Conservation (phyloP, 2,329 filamentous ascomycete species). For the Diaporthe sp. region DNA sequence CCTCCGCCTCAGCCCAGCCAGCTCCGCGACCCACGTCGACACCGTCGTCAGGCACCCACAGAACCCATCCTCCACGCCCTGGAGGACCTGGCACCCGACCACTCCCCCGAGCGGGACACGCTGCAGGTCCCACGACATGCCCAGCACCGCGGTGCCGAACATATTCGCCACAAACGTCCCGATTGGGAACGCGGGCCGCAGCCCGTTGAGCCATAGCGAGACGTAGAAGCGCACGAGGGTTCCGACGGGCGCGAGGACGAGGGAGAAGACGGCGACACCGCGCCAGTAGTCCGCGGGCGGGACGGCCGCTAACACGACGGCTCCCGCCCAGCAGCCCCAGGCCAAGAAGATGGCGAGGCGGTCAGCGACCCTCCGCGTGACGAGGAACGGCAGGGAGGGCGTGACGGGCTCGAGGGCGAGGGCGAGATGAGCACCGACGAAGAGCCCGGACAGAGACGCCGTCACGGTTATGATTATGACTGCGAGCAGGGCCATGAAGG, state of each 20-base stretch:
- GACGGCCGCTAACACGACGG: slow-evolving; percentile 78
- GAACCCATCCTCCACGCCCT: slow-evolving; percentile 77
- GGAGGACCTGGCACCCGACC: slow-evolving; percentile 73
- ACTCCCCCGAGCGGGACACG: slow-evolving; percentile 70
- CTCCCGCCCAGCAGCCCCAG: slow-evolving; percentile 83
- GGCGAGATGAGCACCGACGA: slow-evolving; percentile 82
- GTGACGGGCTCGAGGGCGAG: slow-evolving; percentile 69
- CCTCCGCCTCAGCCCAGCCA: slow-evolving; percentile 62
- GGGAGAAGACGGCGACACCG: slow-evolving; percentile 79
- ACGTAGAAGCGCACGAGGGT: slow-evolving; percentile 82
- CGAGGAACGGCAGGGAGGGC: slow-evolving; percentile 71
- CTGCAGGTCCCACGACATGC: slow-evolving; percentile 83
- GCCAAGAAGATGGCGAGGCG: slow-evolving; percentile 74
- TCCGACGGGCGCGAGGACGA: slow-evolving; percentile 87
- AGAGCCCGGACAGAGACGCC: slow-evolving; percentile 78
- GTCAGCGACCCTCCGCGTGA: slow-evolving; percentile 75
- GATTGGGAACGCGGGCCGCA: slow-evolving; percentile 78
- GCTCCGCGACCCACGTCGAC: slow-evolving; percentile 75
- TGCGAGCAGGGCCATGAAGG: slow-evolving; percentile 84
- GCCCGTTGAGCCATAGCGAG: slow-evolving; percentile 78
- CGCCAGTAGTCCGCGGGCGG: slow-evolving; percentile 82
- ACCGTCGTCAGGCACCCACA: slow-evolving; percentile 78
- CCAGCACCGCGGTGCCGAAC: slow-evolving; percentile 80
- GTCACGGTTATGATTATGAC: slow-evolving; percentile 81
- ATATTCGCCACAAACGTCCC: slow-evolving; percentile 91